Base-by-base conservation (phyloP, 1,139 yeast genomes). In the Diutina rugosa region DNA sequence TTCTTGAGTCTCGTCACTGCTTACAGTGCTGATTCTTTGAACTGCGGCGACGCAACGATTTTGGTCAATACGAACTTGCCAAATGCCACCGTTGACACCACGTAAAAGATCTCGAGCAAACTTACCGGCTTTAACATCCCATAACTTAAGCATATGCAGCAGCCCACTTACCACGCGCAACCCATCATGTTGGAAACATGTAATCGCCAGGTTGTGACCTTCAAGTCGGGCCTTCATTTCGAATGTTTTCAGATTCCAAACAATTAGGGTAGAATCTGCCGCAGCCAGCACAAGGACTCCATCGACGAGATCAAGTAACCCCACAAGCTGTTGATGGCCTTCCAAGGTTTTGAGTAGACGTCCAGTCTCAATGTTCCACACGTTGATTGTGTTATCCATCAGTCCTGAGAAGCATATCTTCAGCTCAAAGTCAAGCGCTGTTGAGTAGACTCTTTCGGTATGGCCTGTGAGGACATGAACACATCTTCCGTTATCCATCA, bases 51-150 rank as follows among this genome's bases (percentile, higher is more conserved):
- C 90, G 65, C 98, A 87, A 56, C 93, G 77, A 59, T 87, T 80
- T 60, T 84, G 82, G 67, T 90, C 96, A 65, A 90, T 88, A 62
- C 88, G 81, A 1, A 93, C 97, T 64, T 95, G 97, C 99, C 99
- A 93, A 38, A 93, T 90, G 41, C 90, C 87, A 7, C 89, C 90
- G 18, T 90, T 79, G 35, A 85, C 85, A 66, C 87, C 95, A 4
- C 80, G 76, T 57, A 90, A 73, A 58, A 93, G 71, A 63, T 90
- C 93, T 58, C 95, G 78, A 6, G 90, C 82, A 60, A 86, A 80
- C 62, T 77, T 76, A 0, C 98, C 99, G 1, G 85, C 82, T 62
- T 82, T 79, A 45, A 90, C 80, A 66, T 93, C 88, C 93, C 97
- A 93, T 58, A 80, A 78, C 71, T 82, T 90, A 65, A 85, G 79